phyloP scores from a whole-genome alignment of 495 filamentous ascomycete species.

The Podospora tetraspora region DNA sequence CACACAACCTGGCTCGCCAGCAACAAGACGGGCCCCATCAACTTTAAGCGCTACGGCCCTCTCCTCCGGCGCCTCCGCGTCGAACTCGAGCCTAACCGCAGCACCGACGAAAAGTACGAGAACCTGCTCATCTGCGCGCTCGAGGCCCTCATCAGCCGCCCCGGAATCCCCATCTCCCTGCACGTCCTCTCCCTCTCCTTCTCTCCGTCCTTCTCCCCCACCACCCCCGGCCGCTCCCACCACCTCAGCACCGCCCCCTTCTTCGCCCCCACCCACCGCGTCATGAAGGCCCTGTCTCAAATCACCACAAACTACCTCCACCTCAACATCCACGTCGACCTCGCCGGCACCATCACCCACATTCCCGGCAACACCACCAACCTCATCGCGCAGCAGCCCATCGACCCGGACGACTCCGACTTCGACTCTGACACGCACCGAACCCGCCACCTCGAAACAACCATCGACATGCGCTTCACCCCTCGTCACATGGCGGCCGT shows the following conservation, averaged over 20 bases:
- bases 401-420: slow-evolving; percentile 2
- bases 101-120: slow-evolving; percentile 18
- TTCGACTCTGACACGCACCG: not conserved
- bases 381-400: not conserved
- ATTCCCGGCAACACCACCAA: not conserved
- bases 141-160: slow-evolving; percentile 8
- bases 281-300: slow-evolving; percentile 17
- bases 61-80: slow-evolving; percentile 36
- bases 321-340: slow-evolving; percentile 23
- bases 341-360: not conserved
- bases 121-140: slow-evolving; percentile 21
- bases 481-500: slow-evolving; percentile 7
- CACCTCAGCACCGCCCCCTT: slow-evolving; percentile 22
- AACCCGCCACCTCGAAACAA: slow-evolving; percentile 25
- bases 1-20: not conserved
- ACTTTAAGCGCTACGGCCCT: slow-evolving; percentile 32
- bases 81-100: slow-evolving; percentile 33
- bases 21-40: slow-evolving; percentile 14
- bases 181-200: slow-evolving; percentile 32
- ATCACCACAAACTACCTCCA: slow-evolving; percentile 24
- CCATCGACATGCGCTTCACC: slow-evolving; percentile 25
- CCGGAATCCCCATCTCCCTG: slow-evolving; percentile 16
- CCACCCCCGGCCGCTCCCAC: not conserved
- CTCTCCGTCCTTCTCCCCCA: not conserved
- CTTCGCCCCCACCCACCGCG: slow-evolving; percentile 11